Evolutionary conservation across 139 green algal species (phyloP).

Genomic region (Gonium pectorale): DNA sequence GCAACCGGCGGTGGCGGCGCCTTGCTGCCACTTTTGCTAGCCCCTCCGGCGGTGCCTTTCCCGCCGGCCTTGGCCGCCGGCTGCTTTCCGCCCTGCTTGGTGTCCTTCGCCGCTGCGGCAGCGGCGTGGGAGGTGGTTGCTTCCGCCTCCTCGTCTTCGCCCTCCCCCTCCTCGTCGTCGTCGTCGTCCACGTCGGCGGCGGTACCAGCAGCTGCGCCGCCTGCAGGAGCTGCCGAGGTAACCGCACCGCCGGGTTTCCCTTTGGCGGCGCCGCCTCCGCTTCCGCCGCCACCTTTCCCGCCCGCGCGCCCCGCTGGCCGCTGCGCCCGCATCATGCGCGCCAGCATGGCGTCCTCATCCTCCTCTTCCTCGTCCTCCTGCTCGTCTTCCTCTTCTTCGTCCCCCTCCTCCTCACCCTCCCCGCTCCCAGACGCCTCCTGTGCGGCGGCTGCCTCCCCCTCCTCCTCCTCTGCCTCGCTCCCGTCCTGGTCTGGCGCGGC

Average conservation of each 20-base stretch:
- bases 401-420: slow-evolving; percentile 20
- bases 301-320: neutral
- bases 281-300: slow-evolving; percentile 13
- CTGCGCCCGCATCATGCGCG: slow-evolving; percentile 57
- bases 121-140: neutral
- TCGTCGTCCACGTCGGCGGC: neutral
- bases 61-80: neutral
- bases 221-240: slow-evolving; percentile 27
- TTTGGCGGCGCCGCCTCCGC: neutral
- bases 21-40: neutral
- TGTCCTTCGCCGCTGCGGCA: neutral
- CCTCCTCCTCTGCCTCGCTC: slow-evolving; percentile 27
- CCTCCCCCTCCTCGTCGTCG: neutral
- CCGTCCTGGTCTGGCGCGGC: neutral
- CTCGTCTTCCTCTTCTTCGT: slow-evolving; percentile 57
- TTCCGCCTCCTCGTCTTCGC: neutral
- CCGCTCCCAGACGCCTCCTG: neutral
- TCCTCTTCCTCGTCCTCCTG: slow-evolving; percentile 60
- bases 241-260: too few relatives aligned
- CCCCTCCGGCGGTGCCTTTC: neutral
- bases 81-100: neutral
- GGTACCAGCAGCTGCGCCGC: slow-evolving; percentile 9
- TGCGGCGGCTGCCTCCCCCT: slow-evolving; percentile 11
- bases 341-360: slow-evolving; percentile 76
- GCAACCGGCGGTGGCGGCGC: neutral